These are phyloP conservation scores for Parascedosporium putredinis DNA, from an alignment of 2,329 filamentous ascomycete genomes.

Conservation along the genomic window DNA sequence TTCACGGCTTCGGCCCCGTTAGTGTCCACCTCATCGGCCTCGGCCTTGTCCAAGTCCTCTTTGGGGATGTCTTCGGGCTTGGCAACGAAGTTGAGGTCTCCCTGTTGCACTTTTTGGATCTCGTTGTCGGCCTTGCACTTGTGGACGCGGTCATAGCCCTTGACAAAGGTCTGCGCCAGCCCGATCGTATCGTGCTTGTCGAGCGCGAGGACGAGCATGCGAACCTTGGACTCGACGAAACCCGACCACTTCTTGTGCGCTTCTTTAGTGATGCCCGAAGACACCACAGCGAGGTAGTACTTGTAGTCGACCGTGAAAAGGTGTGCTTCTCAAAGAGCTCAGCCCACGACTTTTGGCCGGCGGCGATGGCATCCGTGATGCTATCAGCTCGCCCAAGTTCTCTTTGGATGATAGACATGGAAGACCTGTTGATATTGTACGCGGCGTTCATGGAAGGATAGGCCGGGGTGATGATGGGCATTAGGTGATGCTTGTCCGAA, in stretches of 20 bases:
- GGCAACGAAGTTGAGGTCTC: slow-evolving; percentile 35
- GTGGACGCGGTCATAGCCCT: slow-evolving; percentile 80
- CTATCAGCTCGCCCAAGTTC: slow-evolving; percentile 71
- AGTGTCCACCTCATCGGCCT: slow-evolving; percentile 35
- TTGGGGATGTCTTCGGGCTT: slow-evolving; percentile 24
- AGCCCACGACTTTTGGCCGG: slow-evolving; percentile 69
- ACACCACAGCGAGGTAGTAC: slow-evolving; percentile 85
- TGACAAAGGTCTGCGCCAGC: slow-evolving; percentile 83
- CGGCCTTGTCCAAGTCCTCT: slow-evolving; percentile 37
- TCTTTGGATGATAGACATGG: slow-evolving; percentile 70
- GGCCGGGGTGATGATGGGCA: slow-evolving; percentile 96
- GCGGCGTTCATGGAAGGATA: slow-evolving; percentile 98
- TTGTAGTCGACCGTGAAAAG: slow-evolving; percentile 88
- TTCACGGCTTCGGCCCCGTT: slow-evolving; percentile 23
- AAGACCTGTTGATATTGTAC: slow-evolving; percentile 83
- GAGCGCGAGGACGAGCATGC: slow-evolving; percentile 71
- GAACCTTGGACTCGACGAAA: slow-evolving; percentile 85
- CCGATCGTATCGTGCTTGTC: slow-evolving; percentile 73
- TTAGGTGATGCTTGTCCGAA: slow-evolving; percentile 74
- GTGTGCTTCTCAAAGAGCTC: slow-evolving; percentile 82
- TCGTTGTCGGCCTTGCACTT: slow-evolving; percentile 47
- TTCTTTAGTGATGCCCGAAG: slow-evolving; percentile 73
- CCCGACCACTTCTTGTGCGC: slow-evolving; percentile 82
- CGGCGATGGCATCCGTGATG: slow-evolving; percentile 70
- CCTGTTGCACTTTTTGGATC: slow-evolving; percentile 42